A percentile compares a stretch with the other conserved stretches of the same genome.
These are phyloP conservation scores for Orychophragmus violaceus DNA, from an alignment of 345 rosid genomes.

Conservation along the genomic window DNA sequence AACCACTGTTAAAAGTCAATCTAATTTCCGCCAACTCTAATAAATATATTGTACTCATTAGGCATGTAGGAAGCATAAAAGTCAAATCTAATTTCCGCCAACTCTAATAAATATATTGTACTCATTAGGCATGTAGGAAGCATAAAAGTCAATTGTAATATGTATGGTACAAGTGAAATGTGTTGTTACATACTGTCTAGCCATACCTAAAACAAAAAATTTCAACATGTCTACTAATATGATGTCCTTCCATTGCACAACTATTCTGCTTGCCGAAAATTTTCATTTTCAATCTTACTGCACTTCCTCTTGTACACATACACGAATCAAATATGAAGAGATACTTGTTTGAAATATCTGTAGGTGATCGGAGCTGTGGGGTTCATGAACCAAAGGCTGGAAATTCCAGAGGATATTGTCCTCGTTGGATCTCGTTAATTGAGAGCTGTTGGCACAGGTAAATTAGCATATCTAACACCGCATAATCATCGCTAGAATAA, in stretches of 20 bases:
- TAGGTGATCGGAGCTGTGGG: constrained; percentile 98
- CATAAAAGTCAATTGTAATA: neutral
- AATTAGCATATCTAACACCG: neutral
- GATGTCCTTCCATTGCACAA: no score
- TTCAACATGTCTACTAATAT: neutral
- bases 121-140: neutral
- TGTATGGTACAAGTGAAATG: neutral
- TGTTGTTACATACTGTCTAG: neutral
- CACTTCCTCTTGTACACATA: neutral
- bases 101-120: neutral
- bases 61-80: no score
- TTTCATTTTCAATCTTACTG: no score
- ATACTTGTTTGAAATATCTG: constrained; percentile 27
- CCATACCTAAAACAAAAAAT: neutral
- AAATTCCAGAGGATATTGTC: constrained; percentile 72
- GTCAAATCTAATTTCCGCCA: no score
- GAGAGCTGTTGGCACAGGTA: constrained; percentile 97
- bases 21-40: neutral
- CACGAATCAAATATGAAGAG: constrained; percentile 11
- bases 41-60: neutral
- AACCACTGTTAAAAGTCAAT: no score
- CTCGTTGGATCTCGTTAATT: constrained; percentile 69
- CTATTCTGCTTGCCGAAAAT: neutral
- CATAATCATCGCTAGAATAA: neutral
- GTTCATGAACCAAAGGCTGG: constrained; percentile 89